A percentile compares a stretch with the other conserved stretches of the same genome.
phyloP scores from a whole-genome alignment of 2,329 filamentous ascomycete species.

The Neofusicoccum cordaticola region DNA sequence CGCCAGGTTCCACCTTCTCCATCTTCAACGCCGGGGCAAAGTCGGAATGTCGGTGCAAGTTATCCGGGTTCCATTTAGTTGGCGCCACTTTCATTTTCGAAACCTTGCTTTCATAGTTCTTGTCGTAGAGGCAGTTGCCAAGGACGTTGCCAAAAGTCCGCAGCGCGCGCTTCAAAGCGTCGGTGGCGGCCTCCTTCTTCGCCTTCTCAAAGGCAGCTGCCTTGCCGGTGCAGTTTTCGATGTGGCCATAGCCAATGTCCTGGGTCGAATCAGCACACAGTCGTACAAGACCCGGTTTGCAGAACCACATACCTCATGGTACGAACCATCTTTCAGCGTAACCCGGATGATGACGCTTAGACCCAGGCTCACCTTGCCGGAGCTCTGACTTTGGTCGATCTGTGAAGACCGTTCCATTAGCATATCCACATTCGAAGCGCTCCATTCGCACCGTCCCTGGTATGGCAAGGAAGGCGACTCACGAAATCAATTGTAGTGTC shows the following conservation, averaged over 20 bases:
- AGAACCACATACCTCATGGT: slow-evolving; percentile 65
- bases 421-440: background rate
- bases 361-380: slow-evolving; percentile 76
- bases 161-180: slow-evolving; percentile 84
- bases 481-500: slow-evolving; percentile 93
- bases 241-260: slow-evolving; percentile 94
- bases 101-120: slow-evolving; percentile 87
- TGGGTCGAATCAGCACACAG: slow-evolving; percentile 26
- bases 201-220: slow-evolving; percentile 96
- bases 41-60: slow-evolving; percentile 77
- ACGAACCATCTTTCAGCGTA: slow-evolving; percentile 89
- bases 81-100: slow-evolving; percentile 81
- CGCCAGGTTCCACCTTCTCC: slow-evolving; percentile 25
- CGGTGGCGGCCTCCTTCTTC: slow-evolving; percentile 96
- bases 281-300: too few species aligned
- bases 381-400: slow-evolving; percentile 78
- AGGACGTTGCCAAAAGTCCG: slow-evolving; percentile 93
- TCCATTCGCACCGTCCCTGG: too few species aligned
- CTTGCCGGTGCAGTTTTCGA: slow-evolving; percentile 94
- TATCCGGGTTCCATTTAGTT: slow-evolving; percentile 73
- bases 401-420: slow-evolving; percentile 29
- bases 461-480: slow-evolving; percentile 24
- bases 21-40: slow-evolving; percentile 55
- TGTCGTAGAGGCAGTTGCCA: slow-evolving; percentile 98
- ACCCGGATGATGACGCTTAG: slow-evolving; percentile 88